Conservation (phyloP, 1,284 basidiomycete genomes). For the Cystobasidium slooffiae region DNA sequence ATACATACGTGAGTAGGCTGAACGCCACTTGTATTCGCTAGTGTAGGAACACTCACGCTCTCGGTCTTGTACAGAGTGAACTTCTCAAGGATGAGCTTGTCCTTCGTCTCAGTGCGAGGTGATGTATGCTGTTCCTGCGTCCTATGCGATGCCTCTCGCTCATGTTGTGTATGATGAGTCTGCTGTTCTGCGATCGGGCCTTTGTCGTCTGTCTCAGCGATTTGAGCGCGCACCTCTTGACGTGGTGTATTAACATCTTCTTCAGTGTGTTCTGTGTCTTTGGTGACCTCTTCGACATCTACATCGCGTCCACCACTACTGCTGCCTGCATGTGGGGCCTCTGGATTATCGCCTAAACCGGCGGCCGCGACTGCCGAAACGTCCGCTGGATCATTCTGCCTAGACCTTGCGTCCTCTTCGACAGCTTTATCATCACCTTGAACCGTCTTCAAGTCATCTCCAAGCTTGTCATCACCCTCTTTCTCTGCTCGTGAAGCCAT, state of each 20-base stretch:
- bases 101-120: not conserved
- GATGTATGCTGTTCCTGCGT: conserved; percentile 1
- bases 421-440: not conserved
- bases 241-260: not conserved
- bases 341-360: not conserved
- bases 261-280: not conserved
- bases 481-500: conserved; percentile 6
- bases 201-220: conserved; percentile 3
- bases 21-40: not conserved
- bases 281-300: not conserved
- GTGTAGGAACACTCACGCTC: not conserved
- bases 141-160: not conserved
- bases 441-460: not conserved
- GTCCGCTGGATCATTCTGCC: conserved; percentile 4
- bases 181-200: conserved; percentile 1
- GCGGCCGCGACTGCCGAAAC: conserved; percentile 5
- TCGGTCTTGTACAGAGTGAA: conserved; percentile 35
- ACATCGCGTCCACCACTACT: not conserved
- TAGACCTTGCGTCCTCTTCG: not conserved
- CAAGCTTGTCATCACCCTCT: not conserved
- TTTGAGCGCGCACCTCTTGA: not conserved
- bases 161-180: not conserved
- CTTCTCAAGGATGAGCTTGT: conserved; percentile 30
- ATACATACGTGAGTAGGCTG: not conserved
- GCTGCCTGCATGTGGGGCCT: not conserved